Evolutionary conservation across 208 protist genomes (phyloP).

Genomic region (Acanthamoeba castellanii): DNA sequence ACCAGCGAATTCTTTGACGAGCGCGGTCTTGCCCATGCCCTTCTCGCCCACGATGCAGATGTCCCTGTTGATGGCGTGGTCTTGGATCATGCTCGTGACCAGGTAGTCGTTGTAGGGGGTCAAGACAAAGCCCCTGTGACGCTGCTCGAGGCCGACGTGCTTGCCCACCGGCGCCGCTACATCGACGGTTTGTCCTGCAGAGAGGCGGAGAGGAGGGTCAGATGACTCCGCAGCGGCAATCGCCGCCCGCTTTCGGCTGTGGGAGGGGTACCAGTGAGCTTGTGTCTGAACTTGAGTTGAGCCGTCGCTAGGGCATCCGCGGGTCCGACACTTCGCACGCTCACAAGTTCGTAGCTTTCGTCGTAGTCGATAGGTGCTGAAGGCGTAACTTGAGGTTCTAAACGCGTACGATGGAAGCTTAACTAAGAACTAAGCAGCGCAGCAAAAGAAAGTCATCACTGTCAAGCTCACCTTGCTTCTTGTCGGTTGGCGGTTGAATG

Average conservation of each 20-base stretch:
- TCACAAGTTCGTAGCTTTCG: not conserved
- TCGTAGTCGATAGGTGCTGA: not conserved
- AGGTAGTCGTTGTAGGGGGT: constrained; percentile 63
- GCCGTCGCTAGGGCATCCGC: not conserved
- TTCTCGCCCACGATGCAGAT: constrained; percentile 92
- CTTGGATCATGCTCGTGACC: constrained; percentile 80
- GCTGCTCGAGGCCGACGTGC: not conserved
- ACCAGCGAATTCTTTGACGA: constrained; percentile 90
- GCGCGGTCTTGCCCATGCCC: constrained; percentile 93
- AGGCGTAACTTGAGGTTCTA: not conserved
- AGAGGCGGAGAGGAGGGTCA: not conserved
- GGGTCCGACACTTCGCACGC: not conserved
- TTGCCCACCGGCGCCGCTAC: not conserved
- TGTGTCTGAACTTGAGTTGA: constrained; percentile 14
- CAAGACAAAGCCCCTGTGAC: not conserved
- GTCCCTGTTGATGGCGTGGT: constrained; percentile 88
- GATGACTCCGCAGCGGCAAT: not conserved
- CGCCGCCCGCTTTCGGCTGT: not conserved
- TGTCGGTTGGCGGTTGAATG: not conserved
- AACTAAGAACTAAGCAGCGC: not conserved
- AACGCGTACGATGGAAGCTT: not conserved
- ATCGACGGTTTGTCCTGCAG: not conserved
- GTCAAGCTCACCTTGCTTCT: not conserved
- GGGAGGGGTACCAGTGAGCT: not conserved
- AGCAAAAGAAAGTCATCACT: not conserved